Base-by-base conservation (phyloP, 805 yeast species). In the Candida andamanensis region DNA sequence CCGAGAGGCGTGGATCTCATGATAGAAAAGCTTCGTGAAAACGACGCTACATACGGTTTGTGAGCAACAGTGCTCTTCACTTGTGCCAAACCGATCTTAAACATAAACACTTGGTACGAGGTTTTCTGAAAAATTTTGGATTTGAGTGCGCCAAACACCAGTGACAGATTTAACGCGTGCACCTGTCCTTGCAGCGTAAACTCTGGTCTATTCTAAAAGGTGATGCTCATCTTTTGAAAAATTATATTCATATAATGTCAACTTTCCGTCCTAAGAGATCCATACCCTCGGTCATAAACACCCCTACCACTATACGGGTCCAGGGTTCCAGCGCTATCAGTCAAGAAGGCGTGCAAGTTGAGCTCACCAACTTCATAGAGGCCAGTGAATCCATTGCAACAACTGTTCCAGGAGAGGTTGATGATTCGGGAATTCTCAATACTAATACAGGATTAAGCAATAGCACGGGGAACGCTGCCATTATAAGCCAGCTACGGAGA, bases 401-500 rank as follows among this genome's bases (percentile, higher is more conserved):
- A n/a, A 46, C 57, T 14, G 29, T 50, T 15, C 49, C 55, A 9
- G 45, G 42, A 5, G 35, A 36, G 12, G 32, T 41, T 30, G 42
- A 50, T 13, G 46, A 51, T 23, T 45, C 47, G 28, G 31, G 26
- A 28, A 49, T 50, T 28, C 45, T 48, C 15, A 54, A 56, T 23
- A 47, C 58, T 11, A 43, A 34, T 17, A 54, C 58, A 2, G 67
- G 68, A 1, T 48, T 63, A 39, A 53, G 63, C 17, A 53, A 50
- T 21, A 42, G 42, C 12, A 41, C 54, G 4, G 62, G 64, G 2
- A 53, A 47, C 39, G 39, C 46, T 50, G 66, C 74, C 17, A 63
- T 72, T 13, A 46, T 65, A 39, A 66, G 83, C 36, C 95, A 84
- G 60, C 63, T 85, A 46, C 72, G 67, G 46, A 70, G 95, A 52